Evolutionary conservation across 2,329 filamentous ascomycete genomes (phyloP).

Genomic region (Anthostomella pinea): DNA sequence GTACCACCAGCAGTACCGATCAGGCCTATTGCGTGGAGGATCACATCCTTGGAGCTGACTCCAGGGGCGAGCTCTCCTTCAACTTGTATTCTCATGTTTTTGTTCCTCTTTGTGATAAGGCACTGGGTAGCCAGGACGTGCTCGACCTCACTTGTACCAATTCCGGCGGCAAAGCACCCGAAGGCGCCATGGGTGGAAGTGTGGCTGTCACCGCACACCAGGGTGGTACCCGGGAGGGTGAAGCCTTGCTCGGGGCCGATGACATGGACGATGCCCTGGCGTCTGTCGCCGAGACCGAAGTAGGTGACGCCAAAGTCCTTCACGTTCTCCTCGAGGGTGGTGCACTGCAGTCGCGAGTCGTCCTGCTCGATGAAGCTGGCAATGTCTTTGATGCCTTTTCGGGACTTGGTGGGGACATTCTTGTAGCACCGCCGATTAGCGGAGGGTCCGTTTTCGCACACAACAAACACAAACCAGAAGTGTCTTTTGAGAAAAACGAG

Average conservation of each 20-base stretch:
- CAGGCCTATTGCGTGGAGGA: conserved; percentile 86
- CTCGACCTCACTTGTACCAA: conserved; percentile 97
- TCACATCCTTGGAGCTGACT: conserved; percentile 93
- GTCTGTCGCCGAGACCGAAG: conserved; percentile 93
- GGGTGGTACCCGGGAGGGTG: conserved; percentile 92
- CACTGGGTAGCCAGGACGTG: conserved; percentile 97
- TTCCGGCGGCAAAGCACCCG: conserved; percentile 90
- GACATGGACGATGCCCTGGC: conserved; percentile 97
- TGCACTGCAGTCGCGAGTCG: conserved; percentile 89
- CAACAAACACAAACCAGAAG: background rate
- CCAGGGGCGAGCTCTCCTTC: conserved; percentile 86
- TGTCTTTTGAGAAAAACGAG: background rate
- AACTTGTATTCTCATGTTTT: conserved; percentile 98
- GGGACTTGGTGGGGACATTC: conserved; percentile 90
- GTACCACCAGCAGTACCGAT: conserved; percentile 96
- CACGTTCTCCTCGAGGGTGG: conserved; percentile 95
- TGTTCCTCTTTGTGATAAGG: conserved; percentile 89
- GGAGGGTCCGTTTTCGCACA: conserved; percentile 1
- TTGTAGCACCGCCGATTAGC: conserved; percentile 35
- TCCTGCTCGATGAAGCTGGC: conserved; percentile 91
- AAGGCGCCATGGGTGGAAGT: conserved; percentile 98
- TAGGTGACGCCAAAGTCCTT: conserved; percentile 96
- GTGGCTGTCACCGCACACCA: conserved; percentile 97
- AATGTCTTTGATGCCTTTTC: conserved; percentile 92
- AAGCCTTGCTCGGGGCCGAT: conserved; percentile 99